Evolutionary conservation across 1,284 basidiomycete genomes (phyloP).

Genomic region (Chondrostereum purpureum): DNA sequence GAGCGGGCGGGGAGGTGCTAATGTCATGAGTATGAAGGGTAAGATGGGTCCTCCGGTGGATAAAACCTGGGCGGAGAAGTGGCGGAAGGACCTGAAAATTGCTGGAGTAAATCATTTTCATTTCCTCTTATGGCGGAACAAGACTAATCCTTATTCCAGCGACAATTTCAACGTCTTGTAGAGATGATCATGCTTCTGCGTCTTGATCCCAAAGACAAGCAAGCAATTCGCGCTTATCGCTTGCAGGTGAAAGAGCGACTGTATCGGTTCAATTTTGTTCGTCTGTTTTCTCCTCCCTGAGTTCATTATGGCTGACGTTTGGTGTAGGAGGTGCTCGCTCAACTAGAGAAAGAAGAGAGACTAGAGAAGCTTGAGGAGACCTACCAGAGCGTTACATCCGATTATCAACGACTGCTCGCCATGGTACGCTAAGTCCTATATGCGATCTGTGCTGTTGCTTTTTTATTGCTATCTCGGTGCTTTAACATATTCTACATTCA

Average conservation of each 20-base stretch:
- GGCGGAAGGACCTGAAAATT: conserved; percentile 82
- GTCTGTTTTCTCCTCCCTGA: conserved; percentile 28
- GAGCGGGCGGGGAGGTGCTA: conserved; percentile 21
- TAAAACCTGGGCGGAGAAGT: conserved; percentile 73
- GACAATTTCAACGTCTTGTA: conserved; percentile 87
- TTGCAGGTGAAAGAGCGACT: conserved; percentile 90
- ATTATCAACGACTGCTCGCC: conserved; percentile 78
- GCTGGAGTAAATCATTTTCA: conserved; percentile 55
- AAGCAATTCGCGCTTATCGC: conserved; percentile 59
- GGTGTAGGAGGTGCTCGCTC: conserved; percentile 74
- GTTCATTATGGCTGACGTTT: conserved; percentile 11
- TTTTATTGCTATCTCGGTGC: no score
- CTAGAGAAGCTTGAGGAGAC: conserved; percentile 91
- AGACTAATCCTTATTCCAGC: conserved; percentile 35
- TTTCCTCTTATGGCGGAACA: not conserved
- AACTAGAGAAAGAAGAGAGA: conserved; percentile 81
- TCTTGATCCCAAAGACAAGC: conserved; percentile 59
- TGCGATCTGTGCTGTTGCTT: no score
- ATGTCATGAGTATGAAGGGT: conserved; percentile 32
- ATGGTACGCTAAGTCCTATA: conserved; percentile 28
- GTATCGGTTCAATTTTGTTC: conserved; percentile 90
- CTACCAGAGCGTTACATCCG: conserved; percentile 81
- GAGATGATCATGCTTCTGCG: conserved; percentile 87
- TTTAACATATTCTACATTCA: no score
- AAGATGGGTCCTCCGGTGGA: conserved; percentile 75